Base-by-base conservation (phyloP, 169 alveolate species). In the Plasmodium gonderi region DNA sequence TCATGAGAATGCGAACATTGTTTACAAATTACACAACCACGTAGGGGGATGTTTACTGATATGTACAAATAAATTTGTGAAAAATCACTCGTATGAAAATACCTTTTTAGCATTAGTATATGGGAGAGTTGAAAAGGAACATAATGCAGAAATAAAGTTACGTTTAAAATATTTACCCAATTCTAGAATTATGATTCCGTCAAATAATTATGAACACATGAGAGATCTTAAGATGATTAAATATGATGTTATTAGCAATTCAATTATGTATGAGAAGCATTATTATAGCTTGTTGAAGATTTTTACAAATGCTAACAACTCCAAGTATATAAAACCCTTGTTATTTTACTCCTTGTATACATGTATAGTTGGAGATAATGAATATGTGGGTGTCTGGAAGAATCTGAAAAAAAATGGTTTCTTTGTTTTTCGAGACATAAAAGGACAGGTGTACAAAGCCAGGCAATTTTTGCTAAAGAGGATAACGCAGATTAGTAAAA, bases 321-420 rank as follows among this genome's bases (percentile, higher is more conserved):
- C 79, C n/a, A 72, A 74, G 29, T 85, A 74, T 38, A 85, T 85
- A 49, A 74, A 69, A 20, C 92, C 92, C 0, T 44, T 85, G 17
- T 6, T 85, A 2, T 85, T 72, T 74, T 85, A 85, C n/a, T 85
- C 92, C 12, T 44, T 85, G 5, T 11, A 51, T 77, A 85, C 92
- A 20, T 85, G 92, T 17, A 74, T 85, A 36, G 92, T 85, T 3
- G 92, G 92, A 7, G 92, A 85, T 85, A 69, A 72, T 74, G 92
- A 85, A 45, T 85, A 85, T 44, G 45, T 74, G 8, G 65, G 67
- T 26, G 68, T 75, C 0, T 75, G 67, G 20, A 85, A 74, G 44
- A 85, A 85, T 36, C 1, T 82, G 31, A 67, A 23, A 69, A 38
- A 51, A n/a, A 85, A 69, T 14, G 44, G 42, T 23, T 17, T 54